A percentile compares a stretch with the other conserved stretches of the same genome.
phyloP scores from a whole-genome alignment of 2,329 filamentous ascomycete genomes.

The Colletotrichum gigasporum region DNA sequence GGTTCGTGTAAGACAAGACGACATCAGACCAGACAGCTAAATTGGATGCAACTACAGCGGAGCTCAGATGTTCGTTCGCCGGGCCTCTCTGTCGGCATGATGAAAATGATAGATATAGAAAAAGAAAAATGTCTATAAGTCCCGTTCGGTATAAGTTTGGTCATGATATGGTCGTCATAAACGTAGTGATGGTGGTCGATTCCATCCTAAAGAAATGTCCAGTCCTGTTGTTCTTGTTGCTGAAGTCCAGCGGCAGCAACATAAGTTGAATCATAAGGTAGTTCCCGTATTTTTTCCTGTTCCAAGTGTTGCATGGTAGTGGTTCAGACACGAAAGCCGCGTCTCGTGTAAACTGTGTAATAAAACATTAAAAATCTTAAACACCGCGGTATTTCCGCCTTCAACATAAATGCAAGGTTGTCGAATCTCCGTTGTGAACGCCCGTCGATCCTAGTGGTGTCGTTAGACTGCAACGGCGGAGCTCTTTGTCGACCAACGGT shows the following conservation, averaged over 20 bases:
- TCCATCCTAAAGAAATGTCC: neutral
- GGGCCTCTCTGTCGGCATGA: neutral
- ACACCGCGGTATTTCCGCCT: neutral
- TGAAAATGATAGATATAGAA: neutral
- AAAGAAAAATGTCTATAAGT: conserved; percentile 9
- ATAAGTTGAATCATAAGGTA: neutral
- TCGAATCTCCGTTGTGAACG: neutral
- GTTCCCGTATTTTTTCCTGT: neutral
- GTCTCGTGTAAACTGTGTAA: neutral
- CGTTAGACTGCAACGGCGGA: conserved; percentile 39
- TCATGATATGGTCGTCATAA: conserved; percentile 23
- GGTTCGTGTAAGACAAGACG: neutral
- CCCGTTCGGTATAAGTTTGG: conserved; percentile 13
- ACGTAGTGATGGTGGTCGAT: neutral
- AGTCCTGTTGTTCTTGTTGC: conserved; percentile 17
- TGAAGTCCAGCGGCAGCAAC: conserved; percentile 18
- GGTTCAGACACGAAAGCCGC: neutral
- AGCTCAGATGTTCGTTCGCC: neutral
- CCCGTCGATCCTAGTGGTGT: neutral
- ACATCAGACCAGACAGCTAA: neutral
- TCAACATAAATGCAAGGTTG: no score
- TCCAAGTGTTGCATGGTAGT: neutral
- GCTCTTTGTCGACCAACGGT: conserved; percentile 40
- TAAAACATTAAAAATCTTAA: conserved; percentile 4
- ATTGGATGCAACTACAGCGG: neutral